Evolutionary conservation across 148 eudicot species (phyloP), one percentile per base, ranked within the genome.

Genomic region (Amaranthus palmeri): DNA sequence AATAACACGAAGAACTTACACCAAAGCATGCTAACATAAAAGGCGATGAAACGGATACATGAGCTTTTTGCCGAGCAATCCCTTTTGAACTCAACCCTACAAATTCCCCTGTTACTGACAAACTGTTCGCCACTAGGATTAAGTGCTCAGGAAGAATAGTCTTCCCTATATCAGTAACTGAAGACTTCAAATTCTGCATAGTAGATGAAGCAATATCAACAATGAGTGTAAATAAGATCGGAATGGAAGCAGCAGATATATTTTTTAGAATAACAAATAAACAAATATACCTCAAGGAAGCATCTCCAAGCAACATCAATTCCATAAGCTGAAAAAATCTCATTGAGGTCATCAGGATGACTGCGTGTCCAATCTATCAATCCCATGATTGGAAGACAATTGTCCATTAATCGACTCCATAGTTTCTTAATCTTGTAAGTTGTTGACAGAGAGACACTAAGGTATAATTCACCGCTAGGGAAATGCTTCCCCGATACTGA

Each of bases 331-430:
- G 66, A 72, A 76, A 77, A 81, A 68, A 81, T 69, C 52, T 91
- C 97, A 65, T 79, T 84, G 67, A 91, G 77, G 41, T 91, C 97
- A 83, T 95, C 97, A 10, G 97, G 98, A 81, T 89, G 83, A 72
- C 97, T 95, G 46, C 87, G 88, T n/a, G 84, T 83, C 98, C 98
- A 95, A 51, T 95, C 98, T 60, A 95, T 89, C 80, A 91, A 73
- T 15, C 84, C 83, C 88, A 85, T 86, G 77, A 95, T 82, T 15
- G 75, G 85, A 74, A 91, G 86, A 79, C 98, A 95, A 56, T 79
- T 73, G 72, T 88, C 85, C 87, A 85, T 55, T 57, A 95, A 64
- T 43, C 59, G 69, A 55, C 78, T 82, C 98, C 98, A 95, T 55
- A 85, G 80, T 13, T 73, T 80, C 40, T 45, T 73, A 70, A 81